Evolutionary conservation across 768 basidiomycete genomes (phyloP).

Genomic region (Thelephora ganbajun): DNA sequence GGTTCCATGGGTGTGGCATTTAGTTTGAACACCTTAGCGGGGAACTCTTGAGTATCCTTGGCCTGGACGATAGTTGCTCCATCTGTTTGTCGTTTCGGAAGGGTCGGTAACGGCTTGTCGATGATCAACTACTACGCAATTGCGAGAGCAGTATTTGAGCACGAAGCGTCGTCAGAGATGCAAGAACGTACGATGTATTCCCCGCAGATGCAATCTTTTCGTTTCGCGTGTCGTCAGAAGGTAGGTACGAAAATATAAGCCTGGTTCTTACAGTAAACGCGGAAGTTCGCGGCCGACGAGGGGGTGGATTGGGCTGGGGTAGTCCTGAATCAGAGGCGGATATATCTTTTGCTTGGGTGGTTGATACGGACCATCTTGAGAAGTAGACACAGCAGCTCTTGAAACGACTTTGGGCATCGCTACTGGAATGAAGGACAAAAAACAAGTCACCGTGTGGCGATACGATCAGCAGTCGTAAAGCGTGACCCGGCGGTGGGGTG

Average conservation of each 20-base stretch:
- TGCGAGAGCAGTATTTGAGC: constrained; percentile 1
- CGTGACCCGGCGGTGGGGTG: too few relatives aligned
- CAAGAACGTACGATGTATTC: constrained; percentile 59
- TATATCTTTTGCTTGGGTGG: constrained; percentile 1
- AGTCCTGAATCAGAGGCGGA: constrained; percentile 1
- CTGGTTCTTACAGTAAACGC: constrained; percentile 60
- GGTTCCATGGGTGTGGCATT: constrained; percentile 61
- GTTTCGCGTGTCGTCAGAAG: constrained; percentile 7
- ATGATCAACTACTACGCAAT: constrained; percentile 49
- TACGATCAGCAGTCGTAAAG: not conserved
- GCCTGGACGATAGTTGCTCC: constrained; percentile 68
- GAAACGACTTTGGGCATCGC: constrained; percentile 88
- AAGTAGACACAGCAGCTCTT: constrained; percentile 78
- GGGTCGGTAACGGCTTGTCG: constrained; percentile 53
- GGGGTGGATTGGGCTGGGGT: constrained; percentile 60
- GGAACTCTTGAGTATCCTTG: constrained; percentile 41
- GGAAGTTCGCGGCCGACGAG: constrained; percentile 62
- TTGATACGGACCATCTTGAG: constrained; percentile 54
- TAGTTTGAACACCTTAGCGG: constrained; percentile 73
- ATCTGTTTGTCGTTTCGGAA: constrained; percentile 67
- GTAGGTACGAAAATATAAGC: constrained; percentile 4
- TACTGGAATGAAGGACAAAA: not conserved
- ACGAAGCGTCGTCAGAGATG: not conserved
- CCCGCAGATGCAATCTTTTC: constrained; percentile 72
- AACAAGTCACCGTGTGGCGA: not conserved